Evolutionary conservation across 1,284 basidiomycete species (phyloP), one percentile per base, ranked within the genome.

Genomic region (Ceratobasidium sp.): DNA sequence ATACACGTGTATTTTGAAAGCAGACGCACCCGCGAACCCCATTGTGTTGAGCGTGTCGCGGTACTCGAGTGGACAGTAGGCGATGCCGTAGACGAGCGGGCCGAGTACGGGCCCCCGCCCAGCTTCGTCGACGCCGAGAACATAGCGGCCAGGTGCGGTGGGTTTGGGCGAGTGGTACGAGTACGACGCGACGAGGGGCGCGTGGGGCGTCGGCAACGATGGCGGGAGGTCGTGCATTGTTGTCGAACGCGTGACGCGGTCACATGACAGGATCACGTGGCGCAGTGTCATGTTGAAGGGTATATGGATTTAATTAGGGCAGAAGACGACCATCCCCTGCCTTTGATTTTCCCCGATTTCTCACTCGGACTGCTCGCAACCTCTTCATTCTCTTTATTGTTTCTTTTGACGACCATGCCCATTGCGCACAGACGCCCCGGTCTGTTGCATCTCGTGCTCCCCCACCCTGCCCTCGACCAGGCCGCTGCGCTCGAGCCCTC

Each of bases 71-170:
- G 94, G 93, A 77, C 96, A 98, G 80, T 95, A 98, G 0, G 96
- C 95, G 28, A 96, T 88, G 1, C 93, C 96, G 78, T 99, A 99
- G 0, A 99, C 96, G 76, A 98, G 86, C 0, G 96, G 96, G 62
- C 95, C 95, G 0, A 98, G 83, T 0, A 95, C 95, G 14, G 96
- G 96, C 0, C 97, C 96, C 73, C 96, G 85, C 0, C 96, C 96
- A 0, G 96, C 96, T 80, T 99, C 96, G 80, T 99, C 96, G 7
- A 99, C 95, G 44, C 96, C 96, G 72, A 99, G 88, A 62, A 97
- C 91, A 81, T 88, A 92, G n/a, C 87, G 87, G 0, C 89, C 89
- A 1, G 81, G 70, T 0, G 86, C 83, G 0, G 87, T 87, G 30
- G 92, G 87, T 0, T 80, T 85, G 8, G 87, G 84, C 0, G 93